A percentile compares a stretch with the other conserved stretches of the same genome.
phyloP scores from a whole-genome alignment of 768 basidiomycete species.

The Lentinula aciculospora region DNA sequence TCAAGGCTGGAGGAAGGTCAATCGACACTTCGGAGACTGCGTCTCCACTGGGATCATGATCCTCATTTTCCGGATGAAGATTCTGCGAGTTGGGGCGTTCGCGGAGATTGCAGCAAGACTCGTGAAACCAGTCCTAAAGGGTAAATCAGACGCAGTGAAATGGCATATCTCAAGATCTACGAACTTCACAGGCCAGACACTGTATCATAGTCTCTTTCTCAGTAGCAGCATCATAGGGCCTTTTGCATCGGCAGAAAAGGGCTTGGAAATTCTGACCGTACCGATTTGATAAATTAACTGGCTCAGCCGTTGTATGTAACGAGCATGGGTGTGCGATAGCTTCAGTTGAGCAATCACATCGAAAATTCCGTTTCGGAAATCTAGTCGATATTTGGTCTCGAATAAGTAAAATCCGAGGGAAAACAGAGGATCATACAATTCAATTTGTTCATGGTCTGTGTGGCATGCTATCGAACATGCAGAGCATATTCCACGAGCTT shows the following conservation, averaged over 20 bases:
- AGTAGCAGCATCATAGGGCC: slow-evolving; percentile 63
- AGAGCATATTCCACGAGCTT: slow-evolving; percentile 66
- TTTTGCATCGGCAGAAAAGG: slow-evolving; percentile 70
- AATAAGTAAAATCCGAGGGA: neutral
- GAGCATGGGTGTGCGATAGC: slow-evolving; percentile 58
- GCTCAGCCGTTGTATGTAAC: slow-evolving; percentile 49
- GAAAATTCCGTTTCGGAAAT: slow-evolving; percentile 79
- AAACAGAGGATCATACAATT: slow-evolving; percentile 40
- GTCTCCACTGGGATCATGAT: slow-evolving; percentile 22
- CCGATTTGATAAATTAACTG: slow-evolving; percentile 49
- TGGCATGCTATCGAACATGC: slow-evolving; percentile 87
- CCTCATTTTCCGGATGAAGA: slow-evolving; percentile 23
- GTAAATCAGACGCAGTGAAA: slow-evolving; percentile 5
- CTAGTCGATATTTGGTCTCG: slow-evolving; percentile 17
- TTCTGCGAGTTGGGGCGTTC: slow-evolving; percentile 52
- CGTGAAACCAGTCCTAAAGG: slow-evolving; percentile 83
- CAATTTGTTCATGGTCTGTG: slow-evolving; percentile 80
- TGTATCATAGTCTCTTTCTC: slow-evolving; percentile 88
- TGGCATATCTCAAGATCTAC: slow-evolving; percentile 17
- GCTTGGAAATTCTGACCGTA: slow-evolving; percentile 75
- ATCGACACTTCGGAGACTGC: slow-evolving; percentile 55
- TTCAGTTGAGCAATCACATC: slow-evolving; percentile 79
- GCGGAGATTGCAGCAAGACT: slow-evolving; percentile 80
- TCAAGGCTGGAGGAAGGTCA: slow-evolving; percentile 61
- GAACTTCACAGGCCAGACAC: slow-evolving; percentile 79